A percentile compares a stretch with the other conserved stretches of the same genome.
phyloP scores from a whole-genome alignment of 768 basidiomycete species.

The Psilocybe sp. region DNA sequence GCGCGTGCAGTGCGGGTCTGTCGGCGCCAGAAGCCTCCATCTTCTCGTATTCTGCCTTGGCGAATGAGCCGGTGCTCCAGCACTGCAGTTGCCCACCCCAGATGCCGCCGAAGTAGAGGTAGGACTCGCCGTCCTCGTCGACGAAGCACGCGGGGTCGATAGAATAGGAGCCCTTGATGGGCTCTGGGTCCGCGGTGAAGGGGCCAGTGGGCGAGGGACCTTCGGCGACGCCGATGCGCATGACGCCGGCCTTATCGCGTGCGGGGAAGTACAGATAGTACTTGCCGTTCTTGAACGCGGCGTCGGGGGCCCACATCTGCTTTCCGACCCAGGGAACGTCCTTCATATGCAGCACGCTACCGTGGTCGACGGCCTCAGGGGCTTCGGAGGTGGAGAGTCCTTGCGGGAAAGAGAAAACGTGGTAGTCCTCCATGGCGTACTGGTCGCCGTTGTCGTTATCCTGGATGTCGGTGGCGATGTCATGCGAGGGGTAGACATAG shows the following conservation, averaged over 20 bases:
- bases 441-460: conserved; percentile 22
- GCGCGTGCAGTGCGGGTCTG: conserved; percentile 12
- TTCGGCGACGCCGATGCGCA: conserved; percentile 21
- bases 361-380: conserved; percentile 16
- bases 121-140: conserved; percentile 19
- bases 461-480: conserved; percentile 17
- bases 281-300: conserved; percentile 20
- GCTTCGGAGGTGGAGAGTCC: conserved; percentile 5
- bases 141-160: conserved; percentile 23
- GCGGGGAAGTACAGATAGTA: conserved; percentile 22
- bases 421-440: conserved; percentile 22
- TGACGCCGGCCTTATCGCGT: conserved; percentile 16
- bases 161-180: conserved; percentile 18
- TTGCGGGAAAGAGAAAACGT: conserved; percentile 17
- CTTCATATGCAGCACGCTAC: conserved; percentile 14
- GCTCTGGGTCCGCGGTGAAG: conserved; percentile 17
- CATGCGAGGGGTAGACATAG: conserved; percentile 21
- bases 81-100: conserved; percentile 23
- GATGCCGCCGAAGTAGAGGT: conserved; percentile 19
- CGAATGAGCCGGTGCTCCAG: conserved; percentile 13
- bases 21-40: conserved; percentile 9
- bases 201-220: conserved; percentile 16
- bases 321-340: conserved; percentile 21
- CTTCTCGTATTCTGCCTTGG: conserved; percentile 5
- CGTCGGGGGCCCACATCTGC: conserved; percentile 22